A percentile compares a stretch with the other conserved stretches of the same genome.
Evolutionary conservation across 2,329 filamentous ascomycete genomes (phyloP).

Genomic region (Colletotrichum sp.): DNA sequence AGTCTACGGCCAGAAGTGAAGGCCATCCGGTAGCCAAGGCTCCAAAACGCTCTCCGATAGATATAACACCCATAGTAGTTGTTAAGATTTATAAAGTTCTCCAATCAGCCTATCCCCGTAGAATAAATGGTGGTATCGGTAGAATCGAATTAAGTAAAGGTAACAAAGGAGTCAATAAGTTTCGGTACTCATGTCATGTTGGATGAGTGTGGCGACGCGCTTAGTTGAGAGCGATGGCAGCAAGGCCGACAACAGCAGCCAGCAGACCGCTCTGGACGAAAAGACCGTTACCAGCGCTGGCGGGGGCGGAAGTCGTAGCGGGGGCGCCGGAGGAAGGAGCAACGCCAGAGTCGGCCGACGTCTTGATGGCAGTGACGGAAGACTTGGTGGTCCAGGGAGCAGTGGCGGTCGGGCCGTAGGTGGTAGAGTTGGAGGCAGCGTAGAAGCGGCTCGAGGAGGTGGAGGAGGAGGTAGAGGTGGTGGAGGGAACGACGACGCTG

Average conservation of each 20-base stretch:
- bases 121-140: constrained; percentile 25
- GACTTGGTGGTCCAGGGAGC: constrained; percentile 27
- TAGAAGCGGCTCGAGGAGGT: constrained; percentile 26
- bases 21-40: constrained; percentile 18
- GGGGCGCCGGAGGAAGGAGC: constrained; percentile 23
- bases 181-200: background rate
- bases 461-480: background rate
- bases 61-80: background rate
- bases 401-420: constrained; percentile 26
- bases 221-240: constrained; percentile 35
- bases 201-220: constrained; percentile 26
- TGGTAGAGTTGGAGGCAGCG: constrained; percentile 38
- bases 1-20: constrained; percentile 18
- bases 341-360: constrained; percentile 10
- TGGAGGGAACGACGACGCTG: constrained; percentile 20
- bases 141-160: constrained; percentile 20
- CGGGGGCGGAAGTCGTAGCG: constrained; percentile 27
- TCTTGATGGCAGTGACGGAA: constrained; percentile 22
- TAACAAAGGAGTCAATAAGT: background rate
- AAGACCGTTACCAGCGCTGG: constrained; percentile 37
- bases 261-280: constrained; percentile 44
- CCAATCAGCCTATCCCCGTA: constrained; percentile 29
- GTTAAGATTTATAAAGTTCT: constrained; percentile 7
- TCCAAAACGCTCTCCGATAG: constrained; percentile 1
- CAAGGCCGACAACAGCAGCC: constrained; percentile 42